Percentiles rank a stretch among this genome's conserved stretches.
Evolutionary conservation across 208 protist species (phyloP).

Genomic region (Herpetomonas tarakana): DNA sequence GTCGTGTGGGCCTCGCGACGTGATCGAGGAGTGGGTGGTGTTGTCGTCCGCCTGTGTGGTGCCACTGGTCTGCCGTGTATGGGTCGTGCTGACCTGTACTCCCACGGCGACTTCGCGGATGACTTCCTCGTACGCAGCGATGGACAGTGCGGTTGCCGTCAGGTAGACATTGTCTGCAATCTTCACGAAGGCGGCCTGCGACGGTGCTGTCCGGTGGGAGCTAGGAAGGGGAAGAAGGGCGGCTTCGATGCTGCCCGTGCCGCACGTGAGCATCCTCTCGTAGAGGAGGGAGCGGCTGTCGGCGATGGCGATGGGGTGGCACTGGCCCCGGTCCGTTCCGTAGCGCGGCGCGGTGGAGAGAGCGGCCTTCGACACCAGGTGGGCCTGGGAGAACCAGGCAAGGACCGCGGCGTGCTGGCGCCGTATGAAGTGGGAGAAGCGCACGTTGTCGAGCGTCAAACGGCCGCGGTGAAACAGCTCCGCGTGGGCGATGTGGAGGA

Average conservation of each 20-base stretch:
- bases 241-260: neutral
- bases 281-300: neutral
- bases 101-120: neutral
- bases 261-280: neutral
- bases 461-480: constrained; percentile 65
- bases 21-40: constrained; percentile 6
- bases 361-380: constrained; percentile 33
- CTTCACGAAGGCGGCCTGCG: neutral
- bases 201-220: neutral
- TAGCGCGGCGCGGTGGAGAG: too few species aligned
- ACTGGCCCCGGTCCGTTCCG: too few species aligned
- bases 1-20: too few species aligned
- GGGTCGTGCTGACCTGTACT: too few species aligned
- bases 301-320: too few species aligned
- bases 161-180: neutral
- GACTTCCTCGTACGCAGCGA: neutral
- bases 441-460: constrained; percentile 6
- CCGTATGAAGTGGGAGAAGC: constrained; percentile 55
- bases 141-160: neutral
- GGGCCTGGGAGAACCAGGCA: constrained; percentile 56
- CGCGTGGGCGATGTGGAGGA: constrained; percentile 71
- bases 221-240: neutral
- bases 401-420: constrained; percentile 37
- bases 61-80: neutral
- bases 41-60: constrained; percentile 5